phyloP scores from a whole-genome alignment of 2,329 filamentous ascomycete genomes.

The Leptographium lundbergii region DNA sequence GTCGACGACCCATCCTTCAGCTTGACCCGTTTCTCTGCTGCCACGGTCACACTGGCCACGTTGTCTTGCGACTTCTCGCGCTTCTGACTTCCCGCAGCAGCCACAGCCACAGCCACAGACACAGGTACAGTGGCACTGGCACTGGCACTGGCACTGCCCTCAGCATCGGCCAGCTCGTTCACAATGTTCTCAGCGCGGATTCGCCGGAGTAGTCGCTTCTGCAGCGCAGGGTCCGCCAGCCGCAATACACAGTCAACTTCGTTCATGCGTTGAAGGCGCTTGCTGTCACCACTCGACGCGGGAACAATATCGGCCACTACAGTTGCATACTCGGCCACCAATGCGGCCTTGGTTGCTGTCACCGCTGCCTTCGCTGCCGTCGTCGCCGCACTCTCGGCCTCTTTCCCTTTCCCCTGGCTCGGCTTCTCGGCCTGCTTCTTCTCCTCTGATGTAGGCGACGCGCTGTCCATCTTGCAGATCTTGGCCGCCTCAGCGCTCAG shows the following conservation, averaged over 20 bases:
- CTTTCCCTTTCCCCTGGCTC: neutral
- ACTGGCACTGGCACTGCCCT: conserved; percentile 15
- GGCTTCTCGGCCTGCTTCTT: conserved; percentile 13
- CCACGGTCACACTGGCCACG: conserved; percentile 7
- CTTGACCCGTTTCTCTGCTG: conserved; percentile 25
- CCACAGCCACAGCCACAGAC: neutral
- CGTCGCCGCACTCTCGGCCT: neutral
- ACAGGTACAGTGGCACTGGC: neutral
- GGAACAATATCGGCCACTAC: conserved; percentile 36
- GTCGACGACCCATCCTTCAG: conserved; percentile 32
- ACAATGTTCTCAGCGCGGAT: conserved; percentile 49
- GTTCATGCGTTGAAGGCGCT: conserved; percentile 24
- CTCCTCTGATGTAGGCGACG: conserved; percentile 24
- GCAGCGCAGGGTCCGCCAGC: conserved; percentile 35
- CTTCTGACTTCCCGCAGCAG: neutral
- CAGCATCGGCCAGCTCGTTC: conserved; percentile 13
- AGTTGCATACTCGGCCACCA: conserved; percentile 34
- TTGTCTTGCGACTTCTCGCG: neutral
- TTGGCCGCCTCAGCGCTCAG: conserved; percentile 54
- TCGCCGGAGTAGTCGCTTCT: conserved; percentile 45
- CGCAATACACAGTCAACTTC: conserved; percentile 37
- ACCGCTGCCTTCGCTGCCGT: neutral
- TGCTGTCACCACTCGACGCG: conserved; percentile 26
- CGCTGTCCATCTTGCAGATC: conserved; percentile 39
- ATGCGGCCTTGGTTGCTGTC: neutral